Conservation (phyloP, 1,284 basidiomycete genomes). For the Malassezia pachydermatis region DNA sequence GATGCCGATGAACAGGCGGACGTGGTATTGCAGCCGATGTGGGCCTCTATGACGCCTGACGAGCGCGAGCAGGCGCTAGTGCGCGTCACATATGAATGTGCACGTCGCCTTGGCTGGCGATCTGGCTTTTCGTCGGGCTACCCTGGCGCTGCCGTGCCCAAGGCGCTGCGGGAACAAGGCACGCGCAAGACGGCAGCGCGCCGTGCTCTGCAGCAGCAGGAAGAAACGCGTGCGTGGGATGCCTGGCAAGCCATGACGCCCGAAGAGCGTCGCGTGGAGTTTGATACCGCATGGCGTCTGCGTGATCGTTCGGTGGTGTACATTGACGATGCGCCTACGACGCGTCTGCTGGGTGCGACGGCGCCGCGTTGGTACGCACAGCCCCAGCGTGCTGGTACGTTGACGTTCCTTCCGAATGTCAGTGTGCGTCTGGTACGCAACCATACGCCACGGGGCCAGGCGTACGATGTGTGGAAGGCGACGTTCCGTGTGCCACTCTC, state of each 20-base stretch:
- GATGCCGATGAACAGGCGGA: slow-evolving; percentile 27
- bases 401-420: slow-evolving; percentile 79
- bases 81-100: slow-evolving; percentile 24
- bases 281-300: slow-evolving; percentile 32
- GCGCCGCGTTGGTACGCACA: slow-evolving; percentile 35
- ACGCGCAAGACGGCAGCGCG: slow-evolving; percentile 20
- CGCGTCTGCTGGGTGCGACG: slow-evolving; percentile 20
- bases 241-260: slow-evolving; percentile 29
- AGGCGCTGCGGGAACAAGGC: slow-evolving; percentile 11
- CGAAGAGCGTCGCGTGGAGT: slow-evolving; percentile 25
- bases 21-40: slow-evolving; percentile 21
- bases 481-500: slow-evolving; percentile 75
- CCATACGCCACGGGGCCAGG: slow-evolving; percentile 61
- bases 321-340: slow-evolving; percentile 36
- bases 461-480: slow-evolving; percentile 87
- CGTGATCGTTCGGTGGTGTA: slow-evolving; percentile 41
- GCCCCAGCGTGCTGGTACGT: slow-evolving; percentile 55
- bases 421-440: slow-evolving; percentile 75
- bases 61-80: slow-evolving; percentile 21
- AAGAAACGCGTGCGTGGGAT: slow-evolving; percentile 31
- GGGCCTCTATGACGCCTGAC: slow-evolving; percentile 19
- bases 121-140: slow-evolving; percentile 41
- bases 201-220: slow-evolving; percentile 18
- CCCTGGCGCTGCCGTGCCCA: slow-evolving; percentile 18
- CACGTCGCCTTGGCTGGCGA: slow-evolving; percentile 41